Evolutionary conservation across 345 rosid species (phyloP), one percentile per base, ranked within the genome.

Genomic region (Eucalyptus viminalis): DNA sequence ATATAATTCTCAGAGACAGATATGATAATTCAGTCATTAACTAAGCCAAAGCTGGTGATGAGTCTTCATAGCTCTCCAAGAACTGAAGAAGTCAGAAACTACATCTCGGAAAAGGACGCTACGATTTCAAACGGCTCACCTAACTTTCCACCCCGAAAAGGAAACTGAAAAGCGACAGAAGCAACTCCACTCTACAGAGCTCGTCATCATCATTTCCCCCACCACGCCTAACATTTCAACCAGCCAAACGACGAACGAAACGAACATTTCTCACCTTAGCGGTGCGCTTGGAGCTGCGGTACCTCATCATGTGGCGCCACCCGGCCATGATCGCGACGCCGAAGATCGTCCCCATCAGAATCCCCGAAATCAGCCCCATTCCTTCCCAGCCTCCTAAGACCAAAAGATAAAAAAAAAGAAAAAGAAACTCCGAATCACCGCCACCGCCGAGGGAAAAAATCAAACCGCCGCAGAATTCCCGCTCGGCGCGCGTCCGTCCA

Each of bases 241-340:
- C 10, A 22, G 51, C 24, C n/a, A 49, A 86, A 86, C 37, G 45
- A 51, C 54, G 45, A 43, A 47, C 31, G 72, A 54, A 34, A 37
- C 76, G 53, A 22, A 7, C 65, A 4, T 21, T 10, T 12, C 10
- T 80, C 81, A 96, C 99, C 97, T 97, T 98, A 1, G 99, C 95
- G 88, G 96, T 89, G 91, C 99, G 95, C 92, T 97, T 96, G 86
- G 94, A 90, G 91, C 96, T 91, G 49, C 99, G 97, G 89, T 96
- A 96, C 88, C 92, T 92, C 98, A 97, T 98, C 99, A 97, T 97
- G 89, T 93, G 97, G 90, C 94, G 92, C 99, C 99, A 98, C 21
- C 96, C 99, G 67, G 98, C 99, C 99, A 98, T 96, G 87, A 98
- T 83, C 86, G 95, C 96, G 89, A 98, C 93, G 88, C 99, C 99